Base-by-base conservation (phyloP, 306 rosid genomes). In the Herpetospermum pedunculosum region DNA sequence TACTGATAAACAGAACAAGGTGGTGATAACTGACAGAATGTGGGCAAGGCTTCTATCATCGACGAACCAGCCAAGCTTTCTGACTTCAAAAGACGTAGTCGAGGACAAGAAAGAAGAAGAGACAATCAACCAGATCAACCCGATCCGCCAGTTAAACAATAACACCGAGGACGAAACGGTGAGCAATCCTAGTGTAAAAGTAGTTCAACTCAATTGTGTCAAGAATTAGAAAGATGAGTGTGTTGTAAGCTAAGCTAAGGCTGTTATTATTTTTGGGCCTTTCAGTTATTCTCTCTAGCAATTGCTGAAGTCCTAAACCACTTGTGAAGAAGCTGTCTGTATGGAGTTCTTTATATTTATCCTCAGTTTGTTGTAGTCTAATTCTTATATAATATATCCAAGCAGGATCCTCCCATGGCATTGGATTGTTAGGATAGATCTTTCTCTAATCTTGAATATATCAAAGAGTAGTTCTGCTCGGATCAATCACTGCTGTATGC, bases 31-130 rank as follows among this genome's bases (percentile, higher is more conserved):
- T 4, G 99, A 91, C 71, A 87, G 96, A 83, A 91, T 89, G 99
- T 94, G 99, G 98, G 99, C 99, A 10, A 83, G 99, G 90, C 87
- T 94, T 52, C 83, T 94, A 71, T 94, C 97, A 40, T 94, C 99
- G 8, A 94, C 99, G 13, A 88, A 94, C 76, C 97, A 94, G 72
- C 99, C 99, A 0, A 91, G 99, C 74, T 94, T 94, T 77, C 71
- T 85, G 88, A 70, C 72, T 23, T 55, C 41, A 23, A 87, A 80
- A 74, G 82, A 78, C 74, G 76, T 65, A 18, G 30, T 48, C 6
- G 89, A 75, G 84, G 97, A 82, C 52, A 80, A 23, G 53, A 80
- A 76, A 54, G 84, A 52, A 35, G 92, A 82, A 76, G 74, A 69
- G 6, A 7, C 16, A 4, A 6, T 25, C 3, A 68, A 1, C 52